Evolutionary conservation across 352 stramenopile genomes (phyloP).

Genomic region (Elongisporangium prolatum): DNA sequence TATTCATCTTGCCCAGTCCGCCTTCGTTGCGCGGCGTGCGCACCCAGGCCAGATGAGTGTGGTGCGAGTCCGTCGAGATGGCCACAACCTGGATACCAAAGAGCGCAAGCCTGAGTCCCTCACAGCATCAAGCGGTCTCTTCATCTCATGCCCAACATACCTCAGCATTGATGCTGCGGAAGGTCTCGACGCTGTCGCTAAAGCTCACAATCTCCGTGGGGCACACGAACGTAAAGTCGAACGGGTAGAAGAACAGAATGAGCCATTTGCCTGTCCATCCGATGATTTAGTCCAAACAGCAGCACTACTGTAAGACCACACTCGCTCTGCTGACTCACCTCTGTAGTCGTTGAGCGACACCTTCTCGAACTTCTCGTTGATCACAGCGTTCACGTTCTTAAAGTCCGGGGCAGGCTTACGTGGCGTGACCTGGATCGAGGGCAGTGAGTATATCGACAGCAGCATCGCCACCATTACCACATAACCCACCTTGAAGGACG

Average conservation of each 20-base stretch:
- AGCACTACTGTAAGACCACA: neutral
- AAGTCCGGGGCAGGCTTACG: constrained; percentile 69
- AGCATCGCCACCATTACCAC: too few relatives aligned
- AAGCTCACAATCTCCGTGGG: constrained; percentile 83
- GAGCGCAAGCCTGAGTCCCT: neutral
- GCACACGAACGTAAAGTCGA: constrained; percentile 87
- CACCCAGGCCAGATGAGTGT: constrained; percentile 82
- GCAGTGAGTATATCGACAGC: neutral
- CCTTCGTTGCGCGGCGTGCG: constrained; percentile 75
- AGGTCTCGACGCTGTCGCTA: constrained; percentile 60
- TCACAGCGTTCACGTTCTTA: constrained; percentile 70
- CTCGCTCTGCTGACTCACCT: constrained; percentile 8
- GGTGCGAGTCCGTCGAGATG: constrained; percentile 82
- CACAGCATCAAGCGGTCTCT: neutral
- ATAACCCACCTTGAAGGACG: constrained; percentile 45
- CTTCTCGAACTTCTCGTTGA: constrained; percentile 79
- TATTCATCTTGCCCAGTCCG: constrained; percentile 80
- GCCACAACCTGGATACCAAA: constrained; percentile 44
- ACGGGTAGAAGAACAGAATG: constrained; percentile 87
- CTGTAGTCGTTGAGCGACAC: constrained; percentile 71
- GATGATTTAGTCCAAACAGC: neutral
- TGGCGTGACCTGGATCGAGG: constrained; percentile 41
- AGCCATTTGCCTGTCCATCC: constrained; percentile 56
- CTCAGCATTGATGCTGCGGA: constrained; percentile 78
- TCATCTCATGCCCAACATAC: neutral